Evolutionary conservation across 257 asterid genomes (phyloP).

Genomic region (Nicotiana tomentosiformis): DNA sequence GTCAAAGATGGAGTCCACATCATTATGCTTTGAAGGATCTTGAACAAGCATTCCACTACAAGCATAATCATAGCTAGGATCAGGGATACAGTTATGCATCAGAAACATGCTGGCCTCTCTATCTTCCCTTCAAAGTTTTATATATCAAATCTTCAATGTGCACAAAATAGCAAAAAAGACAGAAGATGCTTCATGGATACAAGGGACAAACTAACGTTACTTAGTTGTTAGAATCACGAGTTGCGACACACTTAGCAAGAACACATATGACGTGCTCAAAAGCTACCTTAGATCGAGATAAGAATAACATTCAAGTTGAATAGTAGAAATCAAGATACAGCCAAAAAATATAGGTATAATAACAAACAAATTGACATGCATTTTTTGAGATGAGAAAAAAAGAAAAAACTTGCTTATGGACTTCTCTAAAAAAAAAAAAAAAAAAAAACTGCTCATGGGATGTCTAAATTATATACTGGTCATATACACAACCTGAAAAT

Average conservation of each 20-base stretch:
- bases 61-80: conserved; percentile 1
- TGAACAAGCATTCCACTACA: conserved; percentile 85
- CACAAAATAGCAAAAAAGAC: neutral
- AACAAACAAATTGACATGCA: neutral
- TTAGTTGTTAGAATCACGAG: conserved; percentile 3
- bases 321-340: neutral
- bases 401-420: neutral
- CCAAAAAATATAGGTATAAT: neutral
- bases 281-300: neutral
- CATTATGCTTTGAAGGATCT: conserved; percentile 44
- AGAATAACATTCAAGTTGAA: conserved; percentile 1
- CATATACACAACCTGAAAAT: neutral
- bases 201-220: neutral
- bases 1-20: conserved; percentile 42
- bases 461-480: neutral
- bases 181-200: neutral
- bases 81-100: neutral
- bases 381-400: neutral
- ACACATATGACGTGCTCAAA: neutral
- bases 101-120: neutral
- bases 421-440: too few species aligned
- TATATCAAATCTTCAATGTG: neutral
- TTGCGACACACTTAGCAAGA: neutral
- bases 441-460: neutral
- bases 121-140: neutral